Evolutionary conservation across 208 protist species (phyloP).

Genomic region (Leishmania tarentolae): DNA sequence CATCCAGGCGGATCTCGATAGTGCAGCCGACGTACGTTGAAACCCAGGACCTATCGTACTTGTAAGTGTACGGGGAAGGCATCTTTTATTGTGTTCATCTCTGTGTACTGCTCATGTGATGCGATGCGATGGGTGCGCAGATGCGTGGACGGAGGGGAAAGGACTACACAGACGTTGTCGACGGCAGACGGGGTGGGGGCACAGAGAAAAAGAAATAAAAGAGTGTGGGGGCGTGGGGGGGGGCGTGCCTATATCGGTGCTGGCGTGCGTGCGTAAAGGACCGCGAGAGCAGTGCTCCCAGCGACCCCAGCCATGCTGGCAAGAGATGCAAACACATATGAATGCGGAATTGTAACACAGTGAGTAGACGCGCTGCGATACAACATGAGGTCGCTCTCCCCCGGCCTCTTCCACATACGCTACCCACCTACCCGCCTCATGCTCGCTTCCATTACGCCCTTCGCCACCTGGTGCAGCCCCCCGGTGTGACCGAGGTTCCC

Average conservation of each 20-base stretch:
- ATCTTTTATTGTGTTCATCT: slow-evolving; percentile 2
- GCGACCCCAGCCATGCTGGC: not conserved
- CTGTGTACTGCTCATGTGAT: slow-evolving; percentile 6
- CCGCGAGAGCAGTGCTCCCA: too few relatives aligned
- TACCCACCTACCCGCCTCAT: not conserved
- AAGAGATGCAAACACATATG: not conserved
- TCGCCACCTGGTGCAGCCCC: not conserved
- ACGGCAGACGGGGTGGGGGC: not conserved
- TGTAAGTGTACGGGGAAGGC: slow-evolving; percentile 10
- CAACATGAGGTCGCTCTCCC: not conserved
- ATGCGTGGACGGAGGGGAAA: not conserved
- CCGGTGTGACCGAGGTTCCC: not conserved
- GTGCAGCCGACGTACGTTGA: slow-evolving; percentile 18
- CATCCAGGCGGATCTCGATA: slow-evolving; percentile 39
- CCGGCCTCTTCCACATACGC: not conserved
- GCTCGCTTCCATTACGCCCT: not conserved
- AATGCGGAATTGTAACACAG: not conserved
- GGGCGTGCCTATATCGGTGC: not conserved
- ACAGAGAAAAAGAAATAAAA: not conserved
- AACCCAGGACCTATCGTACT: slow-evolving; percentile 34
- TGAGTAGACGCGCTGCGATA: not conserved
- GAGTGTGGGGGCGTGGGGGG: not conserved
- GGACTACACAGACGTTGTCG: not conserved
- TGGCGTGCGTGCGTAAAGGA: not conserved
- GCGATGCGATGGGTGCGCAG: not conserved